Evolutionary conservation across 768 basidiomycete genomes (phyloP).

Genomic region (Boletus speciosus): DNA sequence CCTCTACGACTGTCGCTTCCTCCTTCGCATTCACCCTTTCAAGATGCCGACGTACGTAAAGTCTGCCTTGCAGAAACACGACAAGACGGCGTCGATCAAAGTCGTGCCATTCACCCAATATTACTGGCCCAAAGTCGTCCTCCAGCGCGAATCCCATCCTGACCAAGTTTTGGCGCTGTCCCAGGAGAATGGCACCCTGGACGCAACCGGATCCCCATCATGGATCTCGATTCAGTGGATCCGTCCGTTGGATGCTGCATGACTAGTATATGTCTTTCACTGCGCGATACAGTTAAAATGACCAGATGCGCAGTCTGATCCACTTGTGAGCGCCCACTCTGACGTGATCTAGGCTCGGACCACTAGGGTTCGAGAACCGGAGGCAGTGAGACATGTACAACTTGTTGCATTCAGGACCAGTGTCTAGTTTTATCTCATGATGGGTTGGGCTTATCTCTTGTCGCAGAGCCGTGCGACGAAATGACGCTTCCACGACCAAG

Average conservation of each 20-base stretch:
- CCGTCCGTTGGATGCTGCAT: slow-evolving; percentile 35
- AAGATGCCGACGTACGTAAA: slow-evolving; percentile 41
- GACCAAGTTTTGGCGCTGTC: slow-evolving; percentile 25
- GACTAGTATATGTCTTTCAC: neutral
- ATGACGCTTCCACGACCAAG: neutral
- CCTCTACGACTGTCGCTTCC: slow-evolving; percentile 67
- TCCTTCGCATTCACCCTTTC: slow-evolving; percentile 44
- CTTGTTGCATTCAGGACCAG: neutral
- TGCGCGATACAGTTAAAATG: neutral
- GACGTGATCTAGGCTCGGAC: neutral
- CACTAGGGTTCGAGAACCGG: neutral
- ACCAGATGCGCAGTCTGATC: neutral
- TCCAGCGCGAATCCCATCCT: slow-evolving; percentile 14
- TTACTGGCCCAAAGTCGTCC: slow-evolving; percentile 47
- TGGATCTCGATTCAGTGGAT: slow-evolving; percentile 48
- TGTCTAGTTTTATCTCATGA: neutral
- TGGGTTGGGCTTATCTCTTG: neutral
- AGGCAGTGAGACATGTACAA: too few relatives aligned
- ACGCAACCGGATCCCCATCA: slow-evolving; percentile 17
- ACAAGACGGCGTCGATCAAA: slow-evolving; percentile 26
- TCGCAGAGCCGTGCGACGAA: neutral
- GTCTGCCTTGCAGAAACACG: slow-evolving; percentile 22
- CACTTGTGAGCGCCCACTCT: neutral
- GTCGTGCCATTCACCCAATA: slow-evolving; percentile 41
- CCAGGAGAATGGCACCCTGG: slow-evolving; percentile 5